These are phyloP conservation scores for Backusella luteola DNA, from an alignment of 192 early-diverging fungal genomes.

Conservation along the genomic window DNA sequence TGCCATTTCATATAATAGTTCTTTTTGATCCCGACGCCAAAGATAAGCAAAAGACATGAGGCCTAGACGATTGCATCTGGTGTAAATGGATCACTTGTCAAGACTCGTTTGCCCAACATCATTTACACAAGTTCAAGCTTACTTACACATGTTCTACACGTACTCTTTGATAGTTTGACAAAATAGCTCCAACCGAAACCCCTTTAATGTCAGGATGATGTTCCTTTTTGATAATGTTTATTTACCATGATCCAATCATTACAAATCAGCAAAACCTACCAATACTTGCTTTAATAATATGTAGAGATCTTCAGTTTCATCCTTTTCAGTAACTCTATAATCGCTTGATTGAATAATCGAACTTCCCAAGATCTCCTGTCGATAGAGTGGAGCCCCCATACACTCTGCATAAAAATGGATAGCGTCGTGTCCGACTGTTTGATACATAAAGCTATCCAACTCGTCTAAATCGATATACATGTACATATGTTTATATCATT, in stretches of 20 bases:
- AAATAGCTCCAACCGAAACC: constrained; percentile 92
- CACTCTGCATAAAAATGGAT: constrained; percentile 82
- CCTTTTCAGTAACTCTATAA: constrained; percentile 65
- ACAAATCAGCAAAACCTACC: constrained; percentile 29
- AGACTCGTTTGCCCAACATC: neutral
- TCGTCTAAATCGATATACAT: constrained; percentile 61
- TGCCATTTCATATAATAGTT: constrained; percentile 86
- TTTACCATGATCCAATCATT: neutral
- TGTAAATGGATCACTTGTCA: neutral
- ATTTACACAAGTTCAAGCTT: neutral
- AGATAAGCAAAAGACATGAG: constrained; percentile 82
- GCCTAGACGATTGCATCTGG: constrained; percentile 80
- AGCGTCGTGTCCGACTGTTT: constrained; percentile 94
- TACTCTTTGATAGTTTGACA: constrained; percentile 97
- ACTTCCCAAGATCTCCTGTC: constrained; percentile 66
- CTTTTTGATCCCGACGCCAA: constrained; percentile 86
- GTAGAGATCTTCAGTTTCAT: constrained; percentile 96
- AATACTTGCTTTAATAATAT: constrained; percentile 69
- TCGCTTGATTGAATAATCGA: constrained; percentile 64
- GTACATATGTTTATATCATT: neutral
- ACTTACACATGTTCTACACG: constrained; percentile 92
- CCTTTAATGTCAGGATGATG: constrained; percentile 78
- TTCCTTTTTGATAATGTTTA: constrained; percentile 18
- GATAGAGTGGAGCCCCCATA: constrained; percentile 83
- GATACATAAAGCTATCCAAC: constrained; percentile 94